Conservation (phyloP, 1,284 basidiomycete genomes). For the Xanthoconium separans region DNA sequence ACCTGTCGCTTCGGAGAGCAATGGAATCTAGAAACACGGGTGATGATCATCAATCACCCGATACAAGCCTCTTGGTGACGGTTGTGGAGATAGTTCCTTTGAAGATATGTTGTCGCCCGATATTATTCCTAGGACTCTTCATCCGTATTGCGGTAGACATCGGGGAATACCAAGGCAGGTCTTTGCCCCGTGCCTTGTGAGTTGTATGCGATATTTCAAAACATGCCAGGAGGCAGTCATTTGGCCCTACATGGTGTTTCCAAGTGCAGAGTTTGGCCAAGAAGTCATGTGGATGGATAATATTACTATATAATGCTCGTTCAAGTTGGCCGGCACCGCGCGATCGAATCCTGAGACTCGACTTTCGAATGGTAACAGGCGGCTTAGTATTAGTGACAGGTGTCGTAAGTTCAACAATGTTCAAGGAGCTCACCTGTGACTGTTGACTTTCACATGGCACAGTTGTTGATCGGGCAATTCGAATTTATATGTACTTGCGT, state of each 20-base stretch:
- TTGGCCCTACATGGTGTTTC: not conserved
- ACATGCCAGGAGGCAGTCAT: not conserved
- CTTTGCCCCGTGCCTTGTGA: too few species aligned
- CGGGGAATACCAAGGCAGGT: not conserved
- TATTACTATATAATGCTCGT: conserved; percentile 1
- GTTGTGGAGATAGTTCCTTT: not conserved
- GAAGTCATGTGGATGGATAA: not conserved
- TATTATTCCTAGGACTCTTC: not conserved
- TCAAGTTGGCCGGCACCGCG: too few species aligned
- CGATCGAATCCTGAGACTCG: too few species aligned
- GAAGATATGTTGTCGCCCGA: not conserved
- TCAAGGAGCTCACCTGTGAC: too few species aligned
- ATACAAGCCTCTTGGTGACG: not conserved
- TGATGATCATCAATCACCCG: not conserved
- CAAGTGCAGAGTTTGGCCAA: too few species aligned
- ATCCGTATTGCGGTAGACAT: not conserved
- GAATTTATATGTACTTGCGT: too few species aligned
- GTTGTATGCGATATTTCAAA: not conserved
- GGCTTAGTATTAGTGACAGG: too few species aligned
- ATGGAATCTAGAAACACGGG: not conserved
- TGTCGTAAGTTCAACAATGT: too few species aligned
- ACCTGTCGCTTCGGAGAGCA: not conserved
- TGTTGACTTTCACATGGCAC: too few species aligned
- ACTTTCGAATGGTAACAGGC: too few species aligned
- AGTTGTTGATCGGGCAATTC: too few species aligned